phyloP scores from a whole-genome alignment of 768 basidiomycete species.

The Imleria badia region DNA sequence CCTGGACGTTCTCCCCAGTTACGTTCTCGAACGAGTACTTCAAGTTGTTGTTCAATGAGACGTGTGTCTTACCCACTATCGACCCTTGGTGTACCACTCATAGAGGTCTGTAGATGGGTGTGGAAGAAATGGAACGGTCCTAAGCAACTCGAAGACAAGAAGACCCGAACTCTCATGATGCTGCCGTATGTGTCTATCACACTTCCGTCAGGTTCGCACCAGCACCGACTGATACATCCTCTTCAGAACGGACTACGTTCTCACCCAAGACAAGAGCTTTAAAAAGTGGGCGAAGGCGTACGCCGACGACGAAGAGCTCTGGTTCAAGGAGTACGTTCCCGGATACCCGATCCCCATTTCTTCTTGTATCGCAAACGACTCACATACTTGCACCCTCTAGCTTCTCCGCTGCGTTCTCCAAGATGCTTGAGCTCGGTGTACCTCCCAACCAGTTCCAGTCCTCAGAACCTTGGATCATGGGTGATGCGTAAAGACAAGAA shows the following conservation, averaged over 20 bases:
- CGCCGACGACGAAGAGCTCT: constrained; percentile 79
- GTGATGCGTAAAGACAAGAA: constrained; percentile 11
- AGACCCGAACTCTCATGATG: constrained; percentile 91
- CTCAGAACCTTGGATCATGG: constrained; percentile 74
- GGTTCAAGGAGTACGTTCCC: constrained; percentile 86
- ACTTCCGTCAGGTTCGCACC: background rate
- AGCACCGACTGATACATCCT: background rate
- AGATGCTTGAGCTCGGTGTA: constrained; percentile 92
- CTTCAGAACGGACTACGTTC: constrained; percentile 78
- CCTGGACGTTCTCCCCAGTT: constrained; percentile 94
- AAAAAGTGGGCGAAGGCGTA: constrained; percentile 86
- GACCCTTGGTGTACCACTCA: background rate
- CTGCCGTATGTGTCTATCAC: constrained; percentile 61
- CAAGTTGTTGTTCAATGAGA: constrained; percentile 85
- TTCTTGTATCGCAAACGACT: background rate
- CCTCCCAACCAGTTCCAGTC: constrained; percentile 74
- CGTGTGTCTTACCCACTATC: constrained; percentile 38
- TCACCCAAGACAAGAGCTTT: constrained; percentile 90
- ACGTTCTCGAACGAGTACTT: constrained; percentile 86
- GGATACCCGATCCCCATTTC: background rate
- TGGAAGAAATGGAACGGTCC: constrained; percentile 96
- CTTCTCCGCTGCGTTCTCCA: constrained; percentile 76
- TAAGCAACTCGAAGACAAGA: constrained; percentile 93
- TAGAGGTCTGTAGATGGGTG: constrained; percentile 54
- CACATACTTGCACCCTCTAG: constrained; percentile 39